phyloP scores from a whole-genome alignment of 192 early-diverging fungal genomes.

The Thoreauomyces humboldtii region DNA sequence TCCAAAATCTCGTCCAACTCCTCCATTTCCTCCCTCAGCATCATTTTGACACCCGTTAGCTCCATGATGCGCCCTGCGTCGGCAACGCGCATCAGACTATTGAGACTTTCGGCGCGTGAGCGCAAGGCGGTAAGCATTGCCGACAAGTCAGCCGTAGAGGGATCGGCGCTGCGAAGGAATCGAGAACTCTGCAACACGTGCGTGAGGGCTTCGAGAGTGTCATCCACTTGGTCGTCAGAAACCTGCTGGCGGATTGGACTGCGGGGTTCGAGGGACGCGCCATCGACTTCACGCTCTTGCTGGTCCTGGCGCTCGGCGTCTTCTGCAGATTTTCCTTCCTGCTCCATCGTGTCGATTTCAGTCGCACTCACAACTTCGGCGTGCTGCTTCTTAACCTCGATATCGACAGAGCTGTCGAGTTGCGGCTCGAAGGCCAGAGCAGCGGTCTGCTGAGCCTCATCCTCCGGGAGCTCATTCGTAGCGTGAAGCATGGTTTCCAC shows the following conservation, averaged over 20 bases:
- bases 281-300: no score
- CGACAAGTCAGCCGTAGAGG: neutral
- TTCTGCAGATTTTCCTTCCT: no score
- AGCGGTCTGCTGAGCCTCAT: no score
- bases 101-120: neutral
- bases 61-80: neutral
- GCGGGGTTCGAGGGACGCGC: neutral
- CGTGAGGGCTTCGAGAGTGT: neutral
- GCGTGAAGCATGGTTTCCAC: no score
- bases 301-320: no score
- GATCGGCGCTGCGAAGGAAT: neutral
- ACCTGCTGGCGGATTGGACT: neutral
- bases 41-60: neutral
- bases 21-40: constrained; percentile 9
- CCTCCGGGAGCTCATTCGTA: no score
- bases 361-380: no score
- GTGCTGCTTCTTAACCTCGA: no score
- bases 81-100: neutral
- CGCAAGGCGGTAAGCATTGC: neutral
- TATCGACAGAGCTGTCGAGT: no score
- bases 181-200: neutral
- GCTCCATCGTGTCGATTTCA: no score
- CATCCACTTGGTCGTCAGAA: neutral
- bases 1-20: neutral
- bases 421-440: no score